A percentile compares a stretch with the other conserved stretches of the same genome.
These are phyloP conservation scores for Astrothelium subdiscretum DNA, from an alignment of 495 filamentous ascomycete species.

Conservation along the genomic window DNA sequence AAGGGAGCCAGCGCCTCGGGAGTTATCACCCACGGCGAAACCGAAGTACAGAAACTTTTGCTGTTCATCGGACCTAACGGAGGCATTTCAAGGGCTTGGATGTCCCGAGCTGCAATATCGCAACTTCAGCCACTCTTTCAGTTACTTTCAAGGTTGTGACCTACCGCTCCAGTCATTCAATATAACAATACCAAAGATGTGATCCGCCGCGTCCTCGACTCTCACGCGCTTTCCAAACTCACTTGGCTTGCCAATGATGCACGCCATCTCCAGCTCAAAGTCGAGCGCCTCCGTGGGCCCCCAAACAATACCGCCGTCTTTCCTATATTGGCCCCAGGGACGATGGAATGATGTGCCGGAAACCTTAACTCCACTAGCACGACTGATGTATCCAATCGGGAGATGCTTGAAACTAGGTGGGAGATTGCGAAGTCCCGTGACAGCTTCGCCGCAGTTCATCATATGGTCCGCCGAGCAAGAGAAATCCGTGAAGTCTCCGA, in stretches of 20 bases:
- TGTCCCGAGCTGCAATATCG: slow-evolving; percentile 51
- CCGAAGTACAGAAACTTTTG: slow-evolving; percentile 23
- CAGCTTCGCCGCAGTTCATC: slow-evolving; percentile 10
- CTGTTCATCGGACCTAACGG: slow-evolving; percentile 24
- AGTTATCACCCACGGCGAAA: slow-evolving; percentile 24
- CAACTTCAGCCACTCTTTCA: not conserved
- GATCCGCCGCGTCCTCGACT: slow-evolving; percentile 54
- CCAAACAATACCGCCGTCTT: slow-evolving; percentile 13
- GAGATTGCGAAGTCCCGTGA: slow-evolving; percentile 14
- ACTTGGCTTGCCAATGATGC: slow-evolving; percentile 14
- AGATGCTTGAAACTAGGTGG: slow-evolving; percentile 19
- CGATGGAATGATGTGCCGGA: slow-evolving; percentile 51
- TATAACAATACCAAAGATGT: slow-evolving; percentile 75
- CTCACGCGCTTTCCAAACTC: slow-evolving; percentile 8
- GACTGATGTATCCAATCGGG: slow-evolving; percentile 49
- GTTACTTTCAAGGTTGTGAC: not conserved
- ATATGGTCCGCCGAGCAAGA: slow-evolving; percentile 16
- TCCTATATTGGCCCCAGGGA: slow-evolving; percentile 20
- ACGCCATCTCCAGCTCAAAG: slow-evolving; percentile 23
- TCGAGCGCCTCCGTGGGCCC: slow-evolving; percentile 20
- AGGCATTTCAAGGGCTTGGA: slow-evolving; percentile 71
- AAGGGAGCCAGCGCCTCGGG: slow-evolving; percentile 19
- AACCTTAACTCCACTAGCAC: slow-evolving; percentile 65
- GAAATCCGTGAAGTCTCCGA: slow-evolving; percentile 27
- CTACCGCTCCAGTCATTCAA: slow-evolving; percentile 71